These are phyloP conservation scores for Geotrichum europaeum DNA, from an alignment of 1,139 yeast genomes.

Conservation along the genomic window DNA sequence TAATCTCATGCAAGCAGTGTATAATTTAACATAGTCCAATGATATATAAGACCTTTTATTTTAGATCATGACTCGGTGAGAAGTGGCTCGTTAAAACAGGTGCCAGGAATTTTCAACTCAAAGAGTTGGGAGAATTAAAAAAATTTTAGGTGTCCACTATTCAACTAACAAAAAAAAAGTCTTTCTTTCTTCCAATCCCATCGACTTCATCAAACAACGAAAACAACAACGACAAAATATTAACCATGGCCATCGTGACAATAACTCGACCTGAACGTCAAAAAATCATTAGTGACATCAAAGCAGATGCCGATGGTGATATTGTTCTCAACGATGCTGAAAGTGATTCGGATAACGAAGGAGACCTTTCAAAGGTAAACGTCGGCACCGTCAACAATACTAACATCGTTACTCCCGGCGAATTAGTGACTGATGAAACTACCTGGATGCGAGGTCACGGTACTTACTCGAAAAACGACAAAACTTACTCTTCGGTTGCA, in stretches of 20 bases:
- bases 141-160: not conserved
- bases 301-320: conserved; percentile 18
- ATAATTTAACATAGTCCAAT: not conserved
- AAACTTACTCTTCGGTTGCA: conserved; percentile 86
- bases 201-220: not conserved
- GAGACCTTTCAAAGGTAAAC: conserved; percentile 9
- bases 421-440: conserved; percentile 88
- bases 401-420: conserved; percentile 86
- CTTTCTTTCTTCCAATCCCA: not conserved
- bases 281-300: conserved; percentile 5
- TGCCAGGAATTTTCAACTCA: not conserved
- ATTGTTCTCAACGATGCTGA: conserved; percentile 20
- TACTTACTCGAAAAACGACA: conserved; percentile 64
- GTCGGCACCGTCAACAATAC: conserved; percentile 18
- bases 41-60: not conserved
- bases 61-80: not conserved
- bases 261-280: conserved; percentile 20
- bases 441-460: conserved; percentile 99
- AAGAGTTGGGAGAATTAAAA: not conserved
- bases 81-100: not conserved
- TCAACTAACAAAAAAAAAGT: not conserved
- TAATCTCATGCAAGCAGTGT: not conserved
- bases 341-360: conserved; percentile 26
- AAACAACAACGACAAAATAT: not conserved
- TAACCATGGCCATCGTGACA: conserved; percentile 22